phyloP scores from a whole-genome alignment of 495 filamentous ascomycete genomes.

The Penicillium fimorum region DNA sequence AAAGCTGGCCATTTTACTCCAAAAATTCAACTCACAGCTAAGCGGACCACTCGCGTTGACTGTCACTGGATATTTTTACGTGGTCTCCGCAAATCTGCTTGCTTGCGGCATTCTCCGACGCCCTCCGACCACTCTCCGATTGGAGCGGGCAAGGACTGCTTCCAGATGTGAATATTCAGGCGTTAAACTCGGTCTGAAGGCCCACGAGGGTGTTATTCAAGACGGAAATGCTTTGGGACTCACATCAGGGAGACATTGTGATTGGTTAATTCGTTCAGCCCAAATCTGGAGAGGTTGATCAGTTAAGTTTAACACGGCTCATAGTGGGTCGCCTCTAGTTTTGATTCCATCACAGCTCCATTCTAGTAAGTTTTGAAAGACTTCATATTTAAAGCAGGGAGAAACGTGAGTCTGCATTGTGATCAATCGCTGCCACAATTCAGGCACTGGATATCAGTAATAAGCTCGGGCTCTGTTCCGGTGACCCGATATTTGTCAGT shows the following conservation, averaged over 20 bases:
- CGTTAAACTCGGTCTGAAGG: conserved; percentile 70
- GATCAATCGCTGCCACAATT: neutral
- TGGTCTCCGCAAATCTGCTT: conserved; percentile 12
- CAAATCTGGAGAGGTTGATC: conserved; percentile 62
- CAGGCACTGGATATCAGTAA: neutral
- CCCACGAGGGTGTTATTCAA: conserved; percentile 66
- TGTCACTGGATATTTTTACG: conserved; percentile 10
- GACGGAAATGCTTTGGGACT: conserved; percentile 54
- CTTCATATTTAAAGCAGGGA: neutral
- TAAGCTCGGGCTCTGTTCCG: neutral
- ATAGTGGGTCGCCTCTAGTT: neutral
- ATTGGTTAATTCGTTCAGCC: conserved; percentile 53
- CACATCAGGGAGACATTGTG: conserved; percentile 45
- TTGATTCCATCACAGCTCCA: neutral
- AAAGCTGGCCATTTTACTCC: neutral
- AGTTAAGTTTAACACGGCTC: neutral
- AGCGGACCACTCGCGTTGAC: conserved; percentile 3
- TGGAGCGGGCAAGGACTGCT: conserved; percentile 54
- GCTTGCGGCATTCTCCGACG: conserved; percentile 5
- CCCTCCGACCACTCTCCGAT: neutral
- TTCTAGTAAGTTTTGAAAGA: neutral
- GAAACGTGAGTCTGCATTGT: neutral
- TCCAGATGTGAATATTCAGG: conserved; percentile 63
- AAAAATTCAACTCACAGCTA: neutral
- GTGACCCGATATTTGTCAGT: neutral